Base-by-base conservation (phyloP, 2,329 filamentous ascomycete species). In the Pseudogymnoascus sp. region DNA sequence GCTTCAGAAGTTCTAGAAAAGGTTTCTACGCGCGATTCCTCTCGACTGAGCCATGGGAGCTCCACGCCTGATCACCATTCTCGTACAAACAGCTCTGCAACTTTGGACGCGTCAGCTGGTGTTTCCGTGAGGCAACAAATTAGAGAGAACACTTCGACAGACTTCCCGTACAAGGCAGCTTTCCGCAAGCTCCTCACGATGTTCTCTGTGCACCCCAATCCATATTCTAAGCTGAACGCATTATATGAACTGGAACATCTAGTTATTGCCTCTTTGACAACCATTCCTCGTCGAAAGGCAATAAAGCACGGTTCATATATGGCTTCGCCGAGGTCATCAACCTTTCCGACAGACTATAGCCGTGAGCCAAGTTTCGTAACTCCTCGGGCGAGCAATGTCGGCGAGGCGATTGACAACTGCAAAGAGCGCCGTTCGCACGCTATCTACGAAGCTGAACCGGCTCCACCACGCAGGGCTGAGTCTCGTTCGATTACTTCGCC, bases 181-280 rank as follows among this genome's bases (percentile, higher is more conserved):
- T 97, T 96, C 70, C 81, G 85, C 66, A 85, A 87, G 10, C 79
- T 97, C 1, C 79, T 97, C 33, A 86, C 85, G 65, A 92, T 91
- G 76, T 96, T 99, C 67, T 91, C 90, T 41, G 89, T 92, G 3
- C 90, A 95, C 66, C 89, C 90, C 0, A 96, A 94, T 70, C 94
- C 94, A 0, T 89, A 89, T 67, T 82, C 84, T 21, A 99, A 99
- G 74, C 81, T 99, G 10, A 87, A 88, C 66, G 88, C 90, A 0
- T 78, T 97, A 4, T 86, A 88, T 64, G 91, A 97, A 71, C 80
- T 99, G 4, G 87, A 95, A 69, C 84, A 88, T 41, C 81, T 99
- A 50, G 90, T 96, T 62, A 78, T 89, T 26, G 89, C 89, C 1
- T 93, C 88, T 0, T 75, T 93, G 10, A 84, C 82, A 4, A 59